Evolutionary conservation across 495 filamentous ascomycete genomes (phyloP).

Genomic region (Gamarada debralockiae): DNA sequence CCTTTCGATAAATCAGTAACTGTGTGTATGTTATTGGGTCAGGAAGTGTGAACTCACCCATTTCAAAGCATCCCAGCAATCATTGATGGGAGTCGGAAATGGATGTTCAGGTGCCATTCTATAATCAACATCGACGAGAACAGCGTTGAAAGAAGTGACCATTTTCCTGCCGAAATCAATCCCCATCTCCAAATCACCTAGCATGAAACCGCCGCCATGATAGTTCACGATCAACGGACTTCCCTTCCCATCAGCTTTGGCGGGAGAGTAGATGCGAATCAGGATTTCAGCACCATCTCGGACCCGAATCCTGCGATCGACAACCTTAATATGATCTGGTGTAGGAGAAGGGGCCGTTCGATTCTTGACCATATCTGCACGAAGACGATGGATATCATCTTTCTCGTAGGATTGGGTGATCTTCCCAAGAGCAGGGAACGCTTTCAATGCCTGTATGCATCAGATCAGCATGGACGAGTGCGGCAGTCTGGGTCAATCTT

Average conservation of each 20-base stretch:
- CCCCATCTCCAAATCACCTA: conserved; percentile 32
- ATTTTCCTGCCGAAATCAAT: conserved; percentile 26
- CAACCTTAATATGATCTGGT: too few species aligned
- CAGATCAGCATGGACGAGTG: too few species aligned
- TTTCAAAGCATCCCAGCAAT: conserved; percentile 32
- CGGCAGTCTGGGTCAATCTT: too few species aligned
- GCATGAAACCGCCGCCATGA: conserved; percentile 39
- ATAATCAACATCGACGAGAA: conserved; percentile 38
- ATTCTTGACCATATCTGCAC: too few species aligned
- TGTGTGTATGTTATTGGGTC: not conserved
- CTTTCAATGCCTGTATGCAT: too few species aligned
- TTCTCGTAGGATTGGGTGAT: too few species aligned
- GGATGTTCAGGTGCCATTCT: conserved; percentile 40
- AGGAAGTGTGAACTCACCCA: not conserved
- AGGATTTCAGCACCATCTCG: not conserved
- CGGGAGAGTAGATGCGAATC: not conserved
- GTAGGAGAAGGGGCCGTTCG: too few species aligned
- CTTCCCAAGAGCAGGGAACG: too few species aligned
- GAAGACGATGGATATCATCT: too few species aligned
- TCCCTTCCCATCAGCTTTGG: not conserved
- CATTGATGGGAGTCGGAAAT: conserved; percentile 42
- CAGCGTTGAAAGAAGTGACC: not conserved
- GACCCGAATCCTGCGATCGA: too few species aligned
- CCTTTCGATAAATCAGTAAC: not conserved
- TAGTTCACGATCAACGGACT: conserved; percentile 36